Conservation (phyloP, 225 moss, liverwort and hornwort genomes). For the Physcomitrium patens region DNA sequence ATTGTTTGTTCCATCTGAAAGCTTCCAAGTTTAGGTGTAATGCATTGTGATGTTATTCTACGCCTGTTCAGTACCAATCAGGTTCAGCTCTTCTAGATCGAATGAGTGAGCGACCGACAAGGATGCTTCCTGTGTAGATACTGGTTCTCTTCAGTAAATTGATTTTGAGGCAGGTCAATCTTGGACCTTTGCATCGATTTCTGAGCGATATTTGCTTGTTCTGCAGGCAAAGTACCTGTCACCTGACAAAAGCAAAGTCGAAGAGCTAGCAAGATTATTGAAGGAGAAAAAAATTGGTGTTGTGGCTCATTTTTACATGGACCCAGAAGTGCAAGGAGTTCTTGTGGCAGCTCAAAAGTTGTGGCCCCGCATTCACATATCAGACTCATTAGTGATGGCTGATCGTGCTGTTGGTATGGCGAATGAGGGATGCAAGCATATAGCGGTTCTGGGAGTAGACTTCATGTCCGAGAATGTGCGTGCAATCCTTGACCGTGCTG, state of each 20-base stretch:
- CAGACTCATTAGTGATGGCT: conserved; percentile 98
- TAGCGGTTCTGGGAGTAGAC: conserved; percentile 94
- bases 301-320: conserved; percentile 99
- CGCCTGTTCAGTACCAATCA: background rate
- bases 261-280: conserved; percentile 61
- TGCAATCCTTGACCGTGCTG: conserved; percentile 85
- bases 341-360: conserved; percentile 88
- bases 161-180: background rate
- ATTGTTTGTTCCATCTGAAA: background rate
- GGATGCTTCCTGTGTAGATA: background rate
- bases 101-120: background rate
- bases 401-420: conserved; percentile 96
- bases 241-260: conserved; percentile 67
- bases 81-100: background rate
- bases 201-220: conserved; percentile 26
- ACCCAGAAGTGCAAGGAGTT: conserved; percentile 98
- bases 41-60: too few species aligned
- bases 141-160: background rate
- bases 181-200: background rate
- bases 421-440: conserved; percentile 82
- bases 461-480: conserved; percentile 99
- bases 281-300: conserved; percentile 81
- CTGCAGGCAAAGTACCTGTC: conserved; percentile 76
- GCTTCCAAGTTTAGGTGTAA: background rate
- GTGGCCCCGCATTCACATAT: conserved; percentile 95